Conservation (phyloP, 768 basidiomycete genomes). For the Amyloporia xantha region DNA sequence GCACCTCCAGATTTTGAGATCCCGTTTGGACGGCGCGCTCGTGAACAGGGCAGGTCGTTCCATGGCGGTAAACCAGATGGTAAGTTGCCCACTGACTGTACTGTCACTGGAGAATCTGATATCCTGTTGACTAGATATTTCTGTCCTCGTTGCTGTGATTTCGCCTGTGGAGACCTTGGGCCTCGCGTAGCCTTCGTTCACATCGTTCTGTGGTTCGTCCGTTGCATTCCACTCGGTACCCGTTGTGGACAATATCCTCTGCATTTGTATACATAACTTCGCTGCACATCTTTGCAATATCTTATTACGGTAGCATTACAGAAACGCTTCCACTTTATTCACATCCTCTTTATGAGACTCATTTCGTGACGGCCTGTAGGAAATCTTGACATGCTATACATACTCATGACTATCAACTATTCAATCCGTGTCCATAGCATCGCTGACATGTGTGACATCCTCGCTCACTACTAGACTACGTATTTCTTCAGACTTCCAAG, state of each 20-base stretch:
- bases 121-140: slow-evolving; percentile 45
- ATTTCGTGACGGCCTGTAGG: neutral
- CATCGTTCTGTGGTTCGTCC: no score
- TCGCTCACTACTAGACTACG: slow-evolving; percentile 68
- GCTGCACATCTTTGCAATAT: neutral
- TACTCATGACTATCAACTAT: neutral
- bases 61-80: slow-evolving; percentile 84
- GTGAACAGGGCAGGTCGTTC: slow-evolving; percentile 65
- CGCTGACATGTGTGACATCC: slow-evolving; percentile 41
- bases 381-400: neutral
- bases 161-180: slow-evolving; percentile 31
- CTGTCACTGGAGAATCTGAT: neutral
- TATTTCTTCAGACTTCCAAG: slow-evolving; percentile 78
- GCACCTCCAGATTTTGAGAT: slow-evolving; percentile 40
- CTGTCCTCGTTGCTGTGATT: slow-evolving; percentile 60
- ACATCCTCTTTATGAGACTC: no score
- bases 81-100: slow-evolving; percentile 26
- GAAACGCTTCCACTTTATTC: no score
- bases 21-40: slow-evolving; percentile 80
- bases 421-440: slow-evolving; percentile 81
- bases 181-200: no score
- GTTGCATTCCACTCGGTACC: no score
- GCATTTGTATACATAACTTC: neutral
- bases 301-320: neutral
- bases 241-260: no score